Conservation (phyloP, 2,329 filamentous ascomycete genomes). For the Stachybotrys elegans region DNA sequence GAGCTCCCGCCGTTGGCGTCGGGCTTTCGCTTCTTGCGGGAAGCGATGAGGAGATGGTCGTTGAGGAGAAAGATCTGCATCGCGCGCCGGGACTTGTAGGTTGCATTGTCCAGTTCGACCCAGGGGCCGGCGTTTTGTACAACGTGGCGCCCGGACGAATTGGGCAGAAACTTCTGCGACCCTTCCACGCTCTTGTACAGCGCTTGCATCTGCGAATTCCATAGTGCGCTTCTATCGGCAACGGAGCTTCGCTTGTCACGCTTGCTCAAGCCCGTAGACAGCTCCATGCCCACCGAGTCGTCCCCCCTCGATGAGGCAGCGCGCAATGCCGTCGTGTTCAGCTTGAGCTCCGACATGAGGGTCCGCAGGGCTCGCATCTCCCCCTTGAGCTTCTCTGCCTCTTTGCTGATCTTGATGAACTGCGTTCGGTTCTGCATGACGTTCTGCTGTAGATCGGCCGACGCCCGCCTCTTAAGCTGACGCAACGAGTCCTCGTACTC, state of each 20-base stretch:
- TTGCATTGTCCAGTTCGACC: conserved; percentile 96
- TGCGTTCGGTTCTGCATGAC: conserved; percentile 96
- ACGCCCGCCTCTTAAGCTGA: conserved; percentile 72
- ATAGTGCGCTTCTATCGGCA: conserved; percentile 59
- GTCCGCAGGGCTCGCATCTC: conserved; percentile 91
- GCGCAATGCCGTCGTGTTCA: conserved; percentile 63
- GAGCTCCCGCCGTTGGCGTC: conserved; percentile 54
- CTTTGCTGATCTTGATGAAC: conserved; percentile 99
- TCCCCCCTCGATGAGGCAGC: conserved; percentile 50
- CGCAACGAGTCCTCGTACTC: conserved; percentile 73
- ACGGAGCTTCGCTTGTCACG: conserved; percentile 87
- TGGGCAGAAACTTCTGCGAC: conserved; percentile 93
- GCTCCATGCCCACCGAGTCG: conserved; percentile 43
- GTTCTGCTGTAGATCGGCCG: conserved; percentile 84
- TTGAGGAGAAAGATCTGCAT: conserved; percentile 93
- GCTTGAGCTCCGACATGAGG: conserved; percentile 88
- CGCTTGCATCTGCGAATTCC: conserved; percentile 66
- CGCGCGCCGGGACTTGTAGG: conserved; percentile 85
- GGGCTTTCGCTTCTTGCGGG: conserved; percentile 84
- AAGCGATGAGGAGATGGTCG: conserved; percentile 87
- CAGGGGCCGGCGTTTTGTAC: conserved; percentile 88
- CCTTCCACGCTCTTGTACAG: conserved; percentile 97
- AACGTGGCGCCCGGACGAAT: conserved; percentile 85
- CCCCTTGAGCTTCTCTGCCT: conserved; percentile 93
- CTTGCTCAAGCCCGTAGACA: conserved; percentile 55